Evolutionary conservation across 2,329 filamentous ascomycete genomes (phyloP), one percentile per base, ranked within the genome.

Genomic region (Xylariaceae sp.): DNA sequence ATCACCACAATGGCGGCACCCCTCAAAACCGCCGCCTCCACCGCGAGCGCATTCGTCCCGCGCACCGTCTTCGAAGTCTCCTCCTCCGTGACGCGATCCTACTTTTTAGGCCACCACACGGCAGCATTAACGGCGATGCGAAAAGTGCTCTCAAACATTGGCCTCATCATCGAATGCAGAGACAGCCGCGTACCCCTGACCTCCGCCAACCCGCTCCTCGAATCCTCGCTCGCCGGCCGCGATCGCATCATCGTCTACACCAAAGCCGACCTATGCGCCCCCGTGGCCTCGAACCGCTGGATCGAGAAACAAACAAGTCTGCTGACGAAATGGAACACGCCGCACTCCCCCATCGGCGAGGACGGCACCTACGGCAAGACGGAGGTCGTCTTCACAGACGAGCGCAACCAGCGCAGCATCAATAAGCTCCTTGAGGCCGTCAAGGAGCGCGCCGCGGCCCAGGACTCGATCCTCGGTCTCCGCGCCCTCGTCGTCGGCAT

Each of bases 41-140:
- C 66, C 11, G 48, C 51, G 35, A 48, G 35, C 68, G 95, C 18
- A 68, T 96, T 97, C 76, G 74, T 88, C 48, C 90, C 94, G 30
- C 90, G 93, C 67, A 74, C 79, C 65, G 76, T 78, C 56, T 97
- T 95, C 74, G 85, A 88, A 45, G 78, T 86, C 49, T 88, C 93
- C 57, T 70, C 78, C 49, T 88, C 87, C 55, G 87, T 97, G 62
- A 88, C 89, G 45, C 87, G 90, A 65, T 94, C 93, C 60, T 99
- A 97, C 77, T 99, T 90, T 77, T 82, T 97, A 51, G 94, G 94
- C 63, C 94, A 99, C 76, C 94, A 99, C 79, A 84, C 85, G 62
- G 83, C 89, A 8, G 94, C 90, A 13, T 80, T 96, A 37, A 79
- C 82, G 52, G 88, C 89, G 72, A 96, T 97, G 88, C 89, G 90